Evolutionary conservation across 177 flowering plant genomes (phyloP).

Genomic region (Telopea speciosissima): DNA sequence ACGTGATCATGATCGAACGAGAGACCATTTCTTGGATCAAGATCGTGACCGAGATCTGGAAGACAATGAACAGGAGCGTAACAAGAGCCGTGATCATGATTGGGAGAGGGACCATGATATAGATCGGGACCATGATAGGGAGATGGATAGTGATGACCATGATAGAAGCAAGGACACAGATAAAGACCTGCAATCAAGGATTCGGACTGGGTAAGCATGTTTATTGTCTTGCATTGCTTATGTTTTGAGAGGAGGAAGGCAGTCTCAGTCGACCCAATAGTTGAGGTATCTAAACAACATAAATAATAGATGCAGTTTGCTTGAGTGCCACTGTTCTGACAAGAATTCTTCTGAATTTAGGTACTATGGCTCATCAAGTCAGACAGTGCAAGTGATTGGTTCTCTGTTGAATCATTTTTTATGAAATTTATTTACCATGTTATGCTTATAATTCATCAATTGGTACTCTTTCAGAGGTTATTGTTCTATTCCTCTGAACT

Average conservation of each 20-base stretch:
- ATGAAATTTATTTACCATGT: too few relatives aligned
- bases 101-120: slow-evolving; percentile 29
- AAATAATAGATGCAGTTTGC: too few relatives aligned
- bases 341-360: too few relatives aligned
- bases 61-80: slow-evolving; percentile 30
- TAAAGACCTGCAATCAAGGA: slow-evolving; percentile 30
- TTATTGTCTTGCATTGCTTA: slow-evolving; percentile 2
- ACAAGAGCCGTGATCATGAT: slow-evolving; percentile 25
- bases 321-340: too few relatives aligned
- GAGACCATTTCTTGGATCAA: slow-evolving; percentile 37
- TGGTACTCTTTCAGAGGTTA: too few relatives aligned
- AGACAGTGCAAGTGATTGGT: too few relatives aligned
- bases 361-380: too few relatives aligned
- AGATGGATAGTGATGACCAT: slow-evolving; percentile 30
- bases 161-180: slow-evolving; percentile 32
- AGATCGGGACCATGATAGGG: slow-evolving; percentile 31
- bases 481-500: too few relatives aligned
- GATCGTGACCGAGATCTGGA: slow-evolving; percentile 31
- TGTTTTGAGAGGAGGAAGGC: background rate
- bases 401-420: too few relatives aligned
- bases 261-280: background rate
- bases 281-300: background rate
- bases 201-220: slow-evolving; percentile 37
- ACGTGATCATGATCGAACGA: slow-evolving; percentile 39
- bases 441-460: too few relatives aligned